Evolutionary conservation across 2,329 filamentous ascomycete genomes (phyloP).

Genomic region (Zymoseptoria ardabiliae): DNA sequence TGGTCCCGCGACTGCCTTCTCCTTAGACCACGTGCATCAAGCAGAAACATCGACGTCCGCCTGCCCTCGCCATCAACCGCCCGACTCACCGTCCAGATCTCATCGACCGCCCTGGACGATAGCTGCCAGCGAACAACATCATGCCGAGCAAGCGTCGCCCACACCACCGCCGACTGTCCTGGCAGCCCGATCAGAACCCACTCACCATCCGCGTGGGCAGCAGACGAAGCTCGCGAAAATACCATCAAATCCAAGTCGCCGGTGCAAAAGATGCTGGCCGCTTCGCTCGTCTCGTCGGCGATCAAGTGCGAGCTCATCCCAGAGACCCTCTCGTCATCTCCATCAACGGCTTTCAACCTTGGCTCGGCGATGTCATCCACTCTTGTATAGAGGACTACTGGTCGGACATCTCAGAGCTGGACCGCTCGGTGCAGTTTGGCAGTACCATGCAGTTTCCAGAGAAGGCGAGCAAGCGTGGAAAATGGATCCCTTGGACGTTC

Average conservation of each 20-base stretch:
- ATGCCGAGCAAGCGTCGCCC: constrained; percentile 11
- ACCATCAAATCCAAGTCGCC: constrained; percentile 23
- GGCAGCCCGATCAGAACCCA: constrained; percentile 15
- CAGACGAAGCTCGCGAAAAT: constrained; percentile 21
- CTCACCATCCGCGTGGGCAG: constrained; percentile 28
- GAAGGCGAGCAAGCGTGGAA: constrained; percentile 24
- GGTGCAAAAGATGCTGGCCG: constrained; percentile 23
- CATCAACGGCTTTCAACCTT: constrained; percentile 30
- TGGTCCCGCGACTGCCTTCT: too few species aligned
- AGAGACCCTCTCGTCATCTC: constrained; percentile 25
- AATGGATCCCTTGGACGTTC: constrained; percentile 31
- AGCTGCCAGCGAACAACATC: not conserved
- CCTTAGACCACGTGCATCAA: too few species aligned
- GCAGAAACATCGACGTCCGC: too few species aligned
- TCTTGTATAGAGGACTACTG: constrained; percentile 30
- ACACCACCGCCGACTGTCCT: constrained; percentile 20
- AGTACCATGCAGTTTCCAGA: constrained; percentile 31
- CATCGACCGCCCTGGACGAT: too few species aligned
- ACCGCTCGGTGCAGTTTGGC: constrained; percentile 30
- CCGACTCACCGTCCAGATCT: too few species aligned
- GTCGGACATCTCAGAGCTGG: constrained; percentile 28
- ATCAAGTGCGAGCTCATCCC: constrained; percentile 26
- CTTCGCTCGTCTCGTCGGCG: constrained; percentile 27
- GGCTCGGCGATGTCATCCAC: constrained; percentile 29
- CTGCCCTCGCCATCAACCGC: too few species aligned